Evolutionary conservation across 352 stramenopile species (phyloP).

Genomic region (Globisporangium takayamanum): DNA sequence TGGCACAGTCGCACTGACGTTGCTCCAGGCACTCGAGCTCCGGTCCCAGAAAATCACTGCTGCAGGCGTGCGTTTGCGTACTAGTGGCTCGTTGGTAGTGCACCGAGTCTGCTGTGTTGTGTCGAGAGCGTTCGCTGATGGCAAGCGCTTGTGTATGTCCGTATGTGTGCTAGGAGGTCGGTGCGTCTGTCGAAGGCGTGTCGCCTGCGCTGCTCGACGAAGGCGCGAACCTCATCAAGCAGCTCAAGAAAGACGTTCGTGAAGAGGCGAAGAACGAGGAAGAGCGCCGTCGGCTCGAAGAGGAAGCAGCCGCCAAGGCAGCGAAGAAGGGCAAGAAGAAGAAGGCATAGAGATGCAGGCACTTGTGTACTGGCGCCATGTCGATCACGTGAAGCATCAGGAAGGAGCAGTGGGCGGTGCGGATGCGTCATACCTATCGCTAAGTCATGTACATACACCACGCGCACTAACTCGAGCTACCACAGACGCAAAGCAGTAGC

Average conservation of each 20-base stretch:
- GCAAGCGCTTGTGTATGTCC: constrained; percentile 1
- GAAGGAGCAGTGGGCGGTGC: background rate
- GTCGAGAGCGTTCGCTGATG: background rate
- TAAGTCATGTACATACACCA: background rate
- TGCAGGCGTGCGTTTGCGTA: constrained; percentile 27
- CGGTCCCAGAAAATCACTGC: constrained; percentile 45
- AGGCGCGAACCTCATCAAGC: constrained; percentile 45
- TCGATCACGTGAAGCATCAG: background rate
- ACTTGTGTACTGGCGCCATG: background rate
- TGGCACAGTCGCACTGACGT: constrained; percentile 32
- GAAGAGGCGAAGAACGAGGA: constrained; percentile 75
- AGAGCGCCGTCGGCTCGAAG: constrained; percentile 58
- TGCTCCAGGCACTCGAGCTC: constrained; percentile 62
- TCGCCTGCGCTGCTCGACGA: constrained; percentile 54
- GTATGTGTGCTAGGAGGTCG: constrained; percentile 25
- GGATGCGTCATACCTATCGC: background rate
- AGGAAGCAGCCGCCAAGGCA: constrained; percentile 66
- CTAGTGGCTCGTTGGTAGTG: background rate
- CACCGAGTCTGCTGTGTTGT: background rate
- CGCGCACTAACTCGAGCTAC: background rate
- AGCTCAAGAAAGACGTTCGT: constrained; percentile 78
- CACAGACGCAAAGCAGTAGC: background rate
- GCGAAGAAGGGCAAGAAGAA: constrained; percentile 82
- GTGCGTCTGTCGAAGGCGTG: constrained; percentile 39
- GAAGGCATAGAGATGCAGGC: constrained; percentile 28